Evolutionary conservation across 495 filamentous ascomycete genomes (phyloP).

Genomic region (Tuber indicum): DNA sequence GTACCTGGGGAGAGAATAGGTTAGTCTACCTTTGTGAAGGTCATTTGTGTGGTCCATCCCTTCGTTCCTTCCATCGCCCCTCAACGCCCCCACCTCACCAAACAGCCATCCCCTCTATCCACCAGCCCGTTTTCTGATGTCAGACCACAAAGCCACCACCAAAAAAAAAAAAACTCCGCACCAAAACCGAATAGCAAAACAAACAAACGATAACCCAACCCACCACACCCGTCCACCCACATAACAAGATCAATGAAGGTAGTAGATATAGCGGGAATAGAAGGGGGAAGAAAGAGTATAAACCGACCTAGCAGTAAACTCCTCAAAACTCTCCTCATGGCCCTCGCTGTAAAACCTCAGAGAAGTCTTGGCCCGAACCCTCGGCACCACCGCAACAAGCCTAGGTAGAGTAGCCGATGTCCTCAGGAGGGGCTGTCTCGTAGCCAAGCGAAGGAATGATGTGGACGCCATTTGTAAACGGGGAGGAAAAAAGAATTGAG

Average conservation of each 20-base stretch:
- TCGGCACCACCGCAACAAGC: conserved; percentile 23
- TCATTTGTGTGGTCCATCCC: neutral
- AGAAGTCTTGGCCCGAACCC: conserved; percentile 18
- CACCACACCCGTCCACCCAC: neutral
- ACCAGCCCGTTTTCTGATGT: neutral
- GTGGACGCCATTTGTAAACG: conserved; percentile 31
- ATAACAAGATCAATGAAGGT: neutral
- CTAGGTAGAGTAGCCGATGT: conserved; percentile 34
- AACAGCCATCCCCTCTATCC: neutral
- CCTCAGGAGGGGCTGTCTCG: conserved; percentile 35
- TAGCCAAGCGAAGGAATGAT: conserved; percentile 34
- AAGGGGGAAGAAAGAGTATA: neutral
- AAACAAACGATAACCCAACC: neutral
- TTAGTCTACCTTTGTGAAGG: neutral
- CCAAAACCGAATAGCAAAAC: neutral
- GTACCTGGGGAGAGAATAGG: conserved; percentile 56
- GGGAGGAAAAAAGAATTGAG: conserved; percentile 18
- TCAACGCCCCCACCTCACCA: neutral
- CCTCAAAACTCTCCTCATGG: conserved; percentile 94
- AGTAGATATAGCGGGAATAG: neutral
- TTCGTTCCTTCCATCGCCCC: neutral
- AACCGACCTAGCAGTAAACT: conserved; percentile 94
- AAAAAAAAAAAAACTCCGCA: neutral
- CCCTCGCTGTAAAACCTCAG: conserved; percentile 46
- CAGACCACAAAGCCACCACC: neutral